phyloP scores from a whole-genome alignment of 176 grass and related monocot species.

The Rhynchospora breviuscula region DNA sequence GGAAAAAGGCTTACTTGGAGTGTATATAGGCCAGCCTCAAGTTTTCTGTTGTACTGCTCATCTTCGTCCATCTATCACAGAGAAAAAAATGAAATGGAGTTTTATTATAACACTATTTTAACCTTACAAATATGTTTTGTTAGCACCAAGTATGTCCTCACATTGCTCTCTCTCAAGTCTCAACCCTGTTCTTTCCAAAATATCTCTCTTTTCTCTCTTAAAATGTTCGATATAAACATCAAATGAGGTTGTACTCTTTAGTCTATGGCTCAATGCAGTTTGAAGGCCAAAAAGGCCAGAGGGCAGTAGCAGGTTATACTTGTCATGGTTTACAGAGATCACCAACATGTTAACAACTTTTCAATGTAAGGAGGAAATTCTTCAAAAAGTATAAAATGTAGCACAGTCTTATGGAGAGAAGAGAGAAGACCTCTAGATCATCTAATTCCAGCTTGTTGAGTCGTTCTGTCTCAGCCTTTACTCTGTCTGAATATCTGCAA shows the following conservation, averaged over 20 bases:
- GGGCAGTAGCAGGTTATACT: neutral
- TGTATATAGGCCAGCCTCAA: constrained; percentile 89
- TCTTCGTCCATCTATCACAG: constrained; percentile 79
- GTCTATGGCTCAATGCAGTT: neutral
- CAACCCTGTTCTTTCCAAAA: neutral
- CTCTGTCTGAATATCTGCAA: constrained; percentile 92
- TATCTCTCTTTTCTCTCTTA: neutral
- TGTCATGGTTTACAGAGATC: neutral
- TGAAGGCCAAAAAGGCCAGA: neutral
- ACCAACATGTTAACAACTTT: neutral
- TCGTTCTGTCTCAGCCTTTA: constrained; percentile 68
- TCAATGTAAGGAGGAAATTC: neutral
- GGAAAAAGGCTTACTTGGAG: constrained; percentile 57
- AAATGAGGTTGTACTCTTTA: neutral
- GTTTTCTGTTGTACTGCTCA: constrained; percentile 78
- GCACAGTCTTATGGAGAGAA: constrained; percentile 1
- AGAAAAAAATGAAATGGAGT: neutral
- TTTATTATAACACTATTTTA: neutral
- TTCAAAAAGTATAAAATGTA: constrained; percentile 3
- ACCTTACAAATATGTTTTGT: neutral
- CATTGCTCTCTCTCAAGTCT: neutral
- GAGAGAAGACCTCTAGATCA: constrained; percentile 66
- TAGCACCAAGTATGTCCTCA: neutral
- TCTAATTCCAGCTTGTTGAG: constrained; percentile 72
- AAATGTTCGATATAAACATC: neutral